These are phyloP conservation scores for Sutorius eximius DNA, from an alignment of 1,284 basidiomycete species.

Conservation along the genomic window DNA sequence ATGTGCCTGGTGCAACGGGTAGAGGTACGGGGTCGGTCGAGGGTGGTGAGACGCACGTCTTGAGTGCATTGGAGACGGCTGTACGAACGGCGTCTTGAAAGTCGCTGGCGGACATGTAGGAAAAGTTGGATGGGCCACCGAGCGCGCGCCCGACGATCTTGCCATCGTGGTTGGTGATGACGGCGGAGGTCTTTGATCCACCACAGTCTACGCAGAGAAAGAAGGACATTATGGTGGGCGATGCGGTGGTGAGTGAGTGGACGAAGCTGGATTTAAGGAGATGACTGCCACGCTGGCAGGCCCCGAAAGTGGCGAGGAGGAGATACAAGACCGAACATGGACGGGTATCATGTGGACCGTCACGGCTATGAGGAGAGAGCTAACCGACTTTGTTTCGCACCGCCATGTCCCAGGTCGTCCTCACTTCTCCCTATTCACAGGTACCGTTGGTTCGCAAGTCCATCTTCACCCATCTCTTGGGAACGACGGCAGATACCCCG, in stretches of 20 bases:
- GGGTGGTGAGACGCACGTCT: slow-evolving; percentile 39
- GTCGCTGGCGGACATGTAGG: slow-evolving; percentile 53
- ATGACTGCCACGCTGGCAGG: neutral
- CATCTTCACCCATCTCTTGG: slow-evolving; percentile 55
- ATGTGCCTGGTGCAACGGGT: slow-evolving; percentile 39
- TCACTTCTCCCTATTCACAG: slow-evolving; percentile 31
- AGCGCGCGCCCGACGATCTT: slow-evolving; percentile 59
- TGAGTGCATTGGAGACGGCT: slow-evolving; percentile 56
- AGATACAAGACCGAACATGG: neutral
- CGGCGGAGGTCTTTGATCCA: slow-evolving; percentile 77
- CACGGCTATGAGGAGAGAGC: too few relatives aligned
- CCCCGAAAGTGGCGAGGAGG: neutral
- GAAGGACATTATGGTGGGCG: slow-evolving; percentile 44
- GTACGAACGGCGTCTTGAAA: slow-evolving; percentile 50
- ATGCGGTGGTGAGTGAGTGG: neutral
- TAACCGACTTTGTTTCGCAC: neutral
- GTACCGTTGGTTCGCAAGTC: slow-evolving; percentile 40
- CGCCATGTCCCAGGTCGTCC: slow-evolving; percentile 20
- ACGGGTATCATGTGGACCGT: neutral
- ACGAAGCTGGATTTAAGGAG: neutral
- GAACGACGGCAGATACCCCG: slow-evolving; percentile 27
- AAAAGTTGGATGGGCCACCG: slow-evolving; percentile 68
- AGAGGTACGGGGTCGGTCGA: slow-evolving; percentile 40
- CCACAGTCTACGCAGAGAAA: slow-evolving; percentile 81
- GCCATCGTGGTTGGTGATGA: slow-evolving; percentile 56